A percentile compares a stretch with the other conserved stretches of the same genome.
Evolutionary conservation across 2,329 filamentous ascomycete species (phyloP).

Genomic region (Lomentospora prolificans): DNA sequence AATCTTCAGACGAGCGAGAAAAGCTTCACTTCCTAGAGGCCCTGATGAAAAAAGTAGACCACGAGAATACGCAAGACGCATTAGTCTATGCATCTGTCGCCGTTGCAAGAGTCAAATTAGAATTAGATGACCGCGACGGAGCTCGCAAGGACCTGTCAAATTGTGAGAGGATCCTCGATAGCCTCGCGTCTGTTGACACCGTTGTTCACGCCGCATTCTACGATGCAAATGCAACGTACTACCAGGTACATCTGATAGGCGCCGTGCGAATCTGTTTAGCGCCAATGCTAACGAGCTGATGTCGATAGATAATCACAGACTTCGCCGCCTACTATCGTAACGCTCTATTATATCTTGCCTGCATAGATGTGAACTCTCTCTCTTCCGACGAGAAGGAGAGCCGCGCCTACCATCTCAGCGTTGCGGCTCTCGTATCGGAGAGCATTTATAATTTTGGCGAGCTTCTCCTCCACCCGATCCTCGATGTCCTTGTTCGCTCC

Average conservation of each 20-base stretch:
- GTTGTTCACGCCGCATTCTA: conserved; percentile 96
- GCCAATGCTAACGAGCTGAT: too few relatives aligned
- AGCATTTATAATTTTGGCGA: conserved; percentile 99
- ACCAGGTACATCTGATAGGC: conserved; percentile 48
- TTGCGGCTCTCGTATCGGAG: conserved; percentile 85
- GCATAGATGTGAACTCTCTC: conserved; percentile 74
- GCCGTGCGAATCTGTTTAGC: too few relatives aligned
- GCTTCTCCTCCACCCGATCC: conserved; percentile 92
- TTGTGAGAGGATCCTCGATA: conserved; percentile 79
- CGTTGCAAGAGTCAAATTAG: conserved; percentile 77
- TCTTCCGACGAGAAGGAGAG: conserved; percentile 64
- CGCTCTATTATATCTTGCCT: conserved; percentile 93
- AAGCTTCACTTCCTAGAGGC: conserved; percentile 75
- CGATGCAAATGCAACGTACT: conserved; percentile 88
- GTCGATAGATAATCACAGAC: conserved; percentile 58
- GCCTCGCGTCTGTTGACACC: conserved; percentile 90
- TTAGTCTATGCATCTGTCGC: conserved; percentile 90
- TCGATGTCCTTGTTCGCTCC: conserved; percentile 65
- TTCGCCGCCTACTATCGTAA: conserved; percentile 97
- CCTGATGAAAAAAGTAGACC: conserved; percentile 80
- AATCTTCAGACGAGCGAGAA: conserved; percentile 64
- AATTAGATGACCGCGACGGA: conserved; percentile 67
- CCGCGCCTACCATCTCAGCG: conserved; percentile 84
- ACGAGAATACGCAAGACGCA: conserved; percentile 87
- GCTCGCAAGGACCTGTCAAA: conserved; percentile 79